Conservation (phyloP, 192 early-diverging fungal species). For the Jimgerdemannia flammicorona region DNA sequence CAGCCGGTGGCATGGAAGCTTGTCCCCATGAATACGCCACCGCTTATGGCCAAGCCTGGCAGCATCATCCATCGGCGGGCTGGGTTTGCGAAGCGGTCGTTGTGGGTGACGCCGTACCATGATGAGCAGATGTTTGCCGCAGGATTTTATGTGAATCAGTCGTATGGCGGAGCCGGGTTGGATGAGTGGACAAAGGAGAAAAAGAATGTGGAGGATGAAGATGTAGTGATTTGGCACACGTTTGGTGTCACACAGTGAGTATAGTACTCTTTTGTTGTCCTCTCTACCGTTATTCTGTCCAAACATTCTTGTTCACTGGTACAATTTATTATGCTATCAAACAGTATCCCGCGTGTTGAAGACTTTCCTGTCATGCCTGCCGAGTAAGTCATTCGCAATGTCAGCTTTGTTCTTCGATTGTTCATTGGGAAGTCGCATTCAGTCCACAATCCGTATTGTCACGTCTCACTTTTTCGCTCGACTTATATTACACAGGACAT, state of each 20-base stretch:
- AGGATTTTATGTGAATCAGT: constrained; percentile 38
- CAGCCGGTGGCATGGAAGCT: constrained; percentile 31
- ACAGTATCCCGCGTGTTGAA: constrained; percentile 24
- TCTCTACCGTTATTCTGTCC: too few species aligned
- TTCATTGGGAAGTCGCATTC: too few species aligned
- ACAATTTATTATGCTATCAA: too few species aligned
- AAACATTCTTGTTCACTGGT: too few species aligned
- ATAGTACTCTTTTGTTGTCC: too few species aligned
- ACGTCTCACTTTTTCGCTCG: too few species aligned
- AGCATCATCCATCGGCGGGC: constrained; percentile 29
- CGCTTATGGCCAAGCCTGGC: constrained; percentile 25
- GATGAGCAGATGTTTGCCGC: constrained; percentile 35
- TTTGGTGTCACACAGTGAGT: constrained; percentile 33
- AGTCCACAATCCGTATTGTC: too few species aligned
- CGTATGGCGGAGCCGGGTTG: constrained; percentile 8
- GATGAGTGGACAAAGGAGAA: constrained; percentile 24
- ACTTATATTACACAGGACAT: not conserved
- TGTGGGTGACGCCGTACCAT: constrained; percentile 37
- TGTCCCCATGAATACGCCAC: constrained; percentile 8
- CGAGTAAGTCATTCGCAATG: constrained; percentile 1
- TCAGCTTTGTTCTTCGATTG: too few species aligned
- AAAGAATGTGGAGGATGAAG: constrained; percentile 17
- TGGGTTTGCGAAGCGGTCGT: constrained; percentile 31
- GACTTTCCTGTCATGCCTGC: constrained; percentile 37
- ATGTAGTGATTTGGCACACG: constrained; percentile 32